These are phyloP conservation scores for Aureobasidium sp. DNA, from an alignment of 2,329 filamentous ascomycete genomes.

Conservation along the genomic window DNA sequence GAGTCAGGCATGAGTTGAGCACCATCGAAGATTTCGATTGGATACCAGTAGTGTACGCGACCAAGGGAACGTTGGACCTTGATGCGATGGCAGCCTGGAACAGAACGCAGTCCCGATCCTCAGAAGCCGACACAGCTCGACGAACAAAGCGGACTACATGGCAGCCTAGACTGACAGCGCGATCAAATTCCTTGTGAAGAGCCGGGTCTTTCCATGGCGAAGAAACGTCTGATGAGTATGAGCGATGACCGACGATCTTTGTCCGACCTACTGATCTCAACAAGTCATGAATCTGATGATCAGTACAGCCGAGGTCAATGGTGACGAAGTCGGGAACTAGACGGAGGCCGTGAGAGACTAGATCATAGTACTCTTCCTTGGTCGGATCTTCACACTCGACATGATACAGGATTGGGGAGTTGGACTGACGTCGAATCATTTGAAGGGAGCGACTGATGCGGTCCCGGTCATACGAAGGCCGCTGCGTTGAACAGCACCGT, in stretches of 20 bases:
- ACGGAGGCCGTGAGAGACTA: background rate
- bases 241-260: conserved; percentile 55
- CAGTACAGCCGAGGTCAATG: conserved; percentile 53
- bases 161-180: conserved; percentile 52
- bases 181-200: conserved; percentile 53
- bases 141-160: conserved; percentile 55
- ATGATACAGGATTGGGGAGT: background rate
- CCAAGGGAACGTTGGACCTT: conserved; percentile 22
- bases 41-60: conserved; percentile 50
- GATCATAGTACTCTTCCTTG: background rate
- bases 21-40: conserved; percentile 58
- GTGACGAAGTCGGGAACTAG: conserved; percentile 52
- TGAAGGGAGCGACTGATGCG: background rate
- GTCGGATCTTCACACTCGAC: background rate
- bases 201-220: conserved; percentile 51
- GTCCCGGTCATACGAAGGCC: background rate
- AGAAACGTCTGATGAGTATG: conserved; percentile 34
- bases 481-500: background rate
- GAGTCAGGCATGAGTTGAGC: conserved; percentile 59
- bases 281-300: conserved; percentile 45
- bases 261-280: conserved; percentile 47
- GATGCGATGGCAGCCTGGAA: conserved; percentile 35
- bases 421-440: background rate
- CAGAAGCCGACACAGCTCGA: conserved; percentile 47
- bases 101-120: conserved; percentile 56